These are phyloP conservation scores for Hypoxylon fragiforme DNA, from an alignment of 495 filamentous ascomycete genomes.

Conservation along the genomic window DNA sequence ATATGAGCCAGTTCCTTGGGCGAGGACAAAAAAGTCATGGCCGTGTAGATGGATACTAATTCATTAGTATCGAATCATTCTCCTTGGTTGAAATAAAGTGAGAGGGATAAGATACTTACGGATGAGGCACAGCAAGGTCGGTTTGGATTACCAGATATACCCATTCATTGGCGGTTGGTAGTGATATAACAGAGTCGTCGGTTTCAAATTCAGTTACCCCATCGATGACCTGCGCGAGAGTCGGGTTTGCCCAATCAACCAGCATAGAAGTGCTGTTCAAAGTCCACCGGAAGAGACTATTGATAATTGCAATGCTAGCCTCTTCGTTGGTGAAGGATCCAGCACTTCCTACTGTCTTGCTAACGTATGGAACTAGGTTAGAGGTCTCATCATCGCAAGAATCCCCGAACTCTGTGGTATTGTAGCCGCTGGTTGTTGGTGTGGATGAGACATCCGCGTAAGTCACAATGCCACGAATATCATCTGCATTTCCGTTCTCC, in stretches of 20 bases:
- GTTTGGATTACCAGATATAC: slow-evolving; percentile 45
- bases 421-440: slow-evolving; percentile 38
- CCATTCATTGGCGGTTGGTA: slow-evolving; percentile 45
- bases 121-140: slow-evolving; percentile 17
- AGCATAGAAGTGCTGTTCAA: slow-evolving; percentile 47
- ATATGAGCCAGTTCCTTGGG: slow-evolving; percentile 39
- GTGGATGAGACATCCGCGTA: slow-evolving; percentile 45
- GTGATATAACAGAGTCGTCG: slow-evolving; percentile 42
- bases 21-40: slow-evolving; percentile 61
- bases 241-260: slow-evolving; percentile 48
- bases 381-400: slow-evolving; percentile 45
- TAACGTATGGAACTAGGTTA: slow-evolving; percentile 49
- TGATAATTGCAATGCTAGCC: slow-evolving; percentile 28
- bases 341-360: slow-evolving; percentile 39
- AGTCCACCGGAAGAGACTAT: slow-evolving; percentile 47
- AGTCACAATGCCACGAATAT: slow-evolving; percentile 61
- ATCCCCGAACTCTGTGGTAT: slow-evolving; percentile 40
- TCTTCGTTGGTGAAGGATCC: slow-evolving; percentile 30
- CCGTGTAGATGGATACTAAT: slow-evolving; percentile 61
- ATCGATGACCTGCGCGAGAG: slow-evolving; percentile 44
- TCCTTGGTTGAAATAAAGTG: slow-evolving; percentile 5
- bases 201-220: slow-evolving; percentile 36
- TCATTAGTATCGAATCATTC: slow-evolving; percentile 14
- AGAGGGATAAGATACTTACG: slow-evolving; percentile 4
- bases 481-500: slow-evolving; percentile 45